Evolutionary conservation across 1,284 basidiomycete species (phyloP).

Genomic region (Boletus hoseneyae): DNA sequence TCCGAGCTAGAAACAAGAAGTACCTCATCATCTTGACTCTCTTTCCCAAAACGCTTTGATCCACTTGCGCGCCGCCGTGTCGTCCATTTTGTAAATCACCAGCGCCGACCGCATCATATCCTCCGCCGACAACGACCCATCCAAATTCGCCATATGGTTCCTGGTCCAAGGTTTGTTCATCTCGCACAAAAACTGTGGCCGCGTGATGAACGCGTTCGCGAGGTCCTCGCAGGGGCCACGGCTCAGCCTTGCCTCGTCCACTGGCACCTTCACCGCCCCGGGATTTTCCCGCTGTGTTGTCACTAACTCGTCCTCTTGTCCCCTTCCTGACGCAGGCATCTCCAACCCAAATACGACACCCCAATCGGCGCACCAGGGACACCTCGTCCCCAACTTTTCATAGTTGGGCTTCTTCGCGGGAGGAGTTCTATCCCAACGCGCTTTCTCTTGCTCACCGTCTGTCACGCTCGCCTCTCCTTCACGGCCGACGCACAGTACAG

Average conservation of each 20-base stretch:
- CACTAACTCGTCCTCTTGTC: slow-evolving; percentile 40
- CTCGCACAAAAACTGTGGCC: slow-evolving; percentile 44
- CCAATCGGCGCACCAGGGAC: slow-evolving; percentile 81
- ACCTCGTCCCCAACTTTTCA: slow-evolving; percentile 58
- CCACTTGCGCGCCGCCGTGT: slow-evolving; percentile 31
- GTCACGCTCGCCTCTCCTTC: too few relatives aligned
- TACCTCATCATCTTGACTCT: slow-evolving; percentile 19
- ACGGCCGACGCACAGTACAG: too few relatives aligned
- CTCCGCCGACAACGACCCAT: slow-evolving; percentile 32
- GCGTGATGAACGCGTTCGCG: slow-evolving; percentile 41
- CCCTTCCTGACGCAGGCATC: slow-evolving; percentile 1
- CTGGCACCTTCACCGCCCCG: slow-evolving; percentile 9
- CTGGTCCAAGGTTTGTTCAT: slow-evolving; percentile 60
- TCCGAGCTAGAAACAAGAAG: slow-evolving; percentile 39
- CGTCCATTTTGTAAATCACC: slow-evolving; percentile 61
- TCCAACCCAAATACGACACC: slow-evolving; percentile 53
- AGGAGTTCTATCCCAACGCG: slow-evolving; percentile 76
- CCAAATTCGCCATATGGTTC: slow-evolving; percentile 44
- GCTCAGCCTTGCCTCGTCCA: slow-evolving; percentile 24
- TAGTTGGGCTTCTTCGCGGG: slow-evolving; percentile 67
- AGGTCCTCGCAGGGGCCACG: slow-evolving; percentile 73
- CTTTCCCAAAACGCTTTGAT: slow-evolving; percentile 26
- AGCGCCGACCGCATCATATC: slow-evolving; percentile 57
- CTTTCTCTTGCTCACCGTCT: slow-evolving; percentile 52
- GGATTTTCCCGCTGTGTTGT: slow-evolving; percentile 50